phyloP scores from a whole-genome alignment of 257 asterid species.

The Rehmannia glutinosa region DNA sequence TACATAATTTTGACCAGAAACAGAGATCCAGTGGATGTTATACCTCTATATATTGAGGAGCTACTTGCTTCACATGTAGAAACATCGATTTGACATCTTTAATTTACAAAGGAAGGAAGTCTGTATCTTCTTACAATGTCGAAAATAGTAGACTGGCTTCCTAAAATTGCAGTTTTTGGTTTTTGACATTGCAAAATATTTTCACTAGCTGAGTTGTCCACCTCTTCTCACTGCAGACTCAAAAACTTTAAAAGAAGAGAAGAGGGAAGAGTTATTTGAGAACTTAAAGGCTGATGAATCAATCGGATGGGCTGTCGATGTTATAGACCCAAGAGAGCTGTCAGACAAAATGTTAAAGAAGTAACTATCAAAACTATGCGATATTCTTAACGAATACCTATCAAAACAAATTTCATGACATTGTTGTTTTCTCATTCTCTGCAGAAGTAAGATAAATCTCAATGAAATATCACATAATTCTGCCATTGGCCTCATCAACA shows the following conservation, averaged over 20 bases:
- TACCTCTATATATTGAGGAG: neutral
- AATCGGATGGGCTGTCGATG: slow-evolving; percentile 94
- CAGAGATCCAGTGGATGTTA: too few species aligned
- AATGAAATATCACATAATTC: slow-evolving; percentile 94
- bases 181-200: neutral
- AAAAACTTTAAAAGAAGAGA: slow-evolving; percentile 88
- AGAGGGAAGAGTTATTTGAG: slow-evolving; percentile 93
- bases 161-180: neutral
- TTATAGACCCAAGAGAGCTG: slow-evolving; percentile 89
- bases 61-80: too few species aligned
- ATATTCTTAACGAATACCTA: neutral
- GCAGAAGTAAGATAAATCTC: slow-evolving; percentile 82
- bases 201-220: neutral
- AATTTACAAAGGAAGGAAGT: neutral
- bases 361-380: slow-evolving; percentile 41
- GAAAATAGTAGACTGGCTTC: neutral
- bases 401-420: slow-evolving; percentile 2
- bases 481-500: slow-evolving; percentile 82
- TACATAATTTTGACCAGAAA: too few species aligned
- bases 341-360: slow-evolving; percentile 90
- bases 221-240: slow-evolving; percentile 51
- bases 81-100: neutral
- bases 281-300: slow-evolving; percentile 72
- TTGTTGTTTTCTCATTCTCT: slow-evolving; percentile 14
- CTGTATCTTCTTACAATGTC: neutral